Evolutionary conservation across 2,329 filamentous ascomycete species (phyloP), one percentile per base, ranked within the genome.

Genomic region (Cladosporium oxysporum): DNA sequence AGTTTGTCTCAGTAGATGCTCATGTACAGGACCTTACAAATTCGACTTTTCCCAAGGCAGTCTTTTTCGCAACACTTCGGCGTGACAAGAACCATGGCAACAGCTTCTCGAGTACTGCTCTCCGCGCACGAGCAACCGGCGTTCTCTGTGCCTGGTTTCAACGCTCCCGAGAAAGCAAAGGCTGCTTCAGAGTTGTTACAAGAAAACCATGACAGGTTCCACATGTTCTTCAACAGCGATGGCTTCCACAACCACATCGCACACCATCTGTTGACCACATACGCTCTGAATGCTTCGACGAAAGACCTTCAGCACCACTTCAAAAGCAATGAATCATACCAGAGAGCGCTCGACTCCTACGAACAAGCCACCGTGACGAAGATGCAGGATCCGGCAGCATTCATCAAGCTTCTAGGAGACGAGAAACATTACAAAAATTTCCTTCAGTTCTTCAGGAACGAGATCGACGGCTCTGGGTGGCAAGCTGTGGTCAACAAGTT

Each of bases 171-270:
- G 37, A 84, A 88, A 0, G 90, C 92, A 0, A 79, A 81, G 47
- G 88, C 82, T 66, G 83, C 85, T 0, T 89, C 88, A 3, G 82
- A 90, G 68, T 78, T 96, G 4, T 79, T 97, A 21, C 91, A 96
- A 75, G 81, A 88, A 66, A 93, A 97, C 73, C 84, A 95, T 69
- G 85, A 85, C 31, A 88, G 79, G 81, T 84, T 93, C 71, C 91
- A 96, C 74, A 89, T 93, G 66, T 96, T 90, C 79, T 96, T 93
- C 83, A 96, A 95, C 68, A 67, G 84, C 0, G 74, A 77, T 1
- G 90, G 90, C 0, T 96, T 90, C 69, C 93, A 97, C 74, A 83
- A 97, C 76, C 93, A 97, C 73, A 91, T 95, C 67, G 84, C 84
- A 3, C 93, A 97, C 71, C 88, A 92, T 41, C 79, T 96, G 5